Conservation (phyloP, 768 basidiomycete genomes). For the Lepiota venenata region DNA sequence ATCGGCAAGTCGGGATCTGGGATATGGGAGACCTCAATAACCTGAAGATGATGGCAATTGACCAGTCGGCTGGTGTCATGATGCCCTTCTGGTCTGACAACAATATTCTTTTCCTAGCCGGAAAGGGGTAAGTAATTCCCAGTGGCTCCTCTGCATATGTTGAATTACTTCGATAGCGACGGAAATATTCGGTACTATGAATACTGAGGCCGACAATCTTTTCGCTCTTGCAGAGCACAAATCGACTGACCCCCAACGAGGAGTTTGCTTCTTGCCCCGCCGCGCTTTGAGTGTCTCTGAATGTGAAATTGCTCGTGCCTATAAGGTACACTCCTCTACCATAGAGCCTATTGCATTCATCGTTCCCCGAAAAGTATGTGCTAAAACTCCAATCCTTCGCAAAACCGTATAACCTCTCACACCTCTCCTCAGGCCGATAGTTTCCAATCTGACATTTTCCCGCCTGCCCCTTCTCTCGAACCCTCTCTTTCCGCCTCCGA, state of each 20-base stretch:
- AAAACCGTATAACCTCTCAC: not conserved
- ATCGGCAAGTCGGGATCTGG: slow-evolving; percentile 89
- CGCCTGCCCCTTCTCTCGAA: slow-evolving; percentile 82
- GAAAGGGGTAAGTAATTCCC: slow-evolving; percentile 68
- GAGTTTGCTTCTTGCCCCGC: slow-evolving; percentile 95
- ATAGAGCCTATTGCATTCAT: slow-evolving; percentile 95
- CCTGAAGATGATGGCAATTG: slow-evolving; percentile 75
- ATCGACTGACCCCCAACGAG: slow-evolving; percentile 89
- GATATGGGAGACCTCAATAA: slow-evolving; percentile 75
- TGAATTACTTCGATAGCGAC: slow-evolving; percentile 49
- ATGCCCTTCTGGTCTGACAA: slow-evolving; percentile 99
- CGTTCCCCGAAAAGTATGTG: slow-evolving; percentile 83
- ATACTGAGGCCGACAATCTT: slow-evolving; percentile 83
- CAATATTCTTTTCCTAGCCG: slow-evolving; percentile 88
- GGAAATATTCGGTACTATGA: slow-evolving; percentile 99
- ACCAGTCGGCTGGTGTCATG: slow-evolving; percentile 88
- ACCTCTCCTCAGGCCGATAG: slow-evolving; percentile 63
- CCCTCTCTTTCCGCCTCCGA: slow-evolving; percentile 79
- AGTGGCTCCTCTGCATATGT: not conserved
- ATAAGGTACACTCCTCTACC: slow-evolving; percentile 71
- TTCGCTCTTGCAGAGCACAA: slow-evolving; percentile 80
- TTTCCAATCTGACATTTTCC: slow-evolving; percentile 98
- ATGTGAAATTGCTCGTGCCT: slow-evolving; percentile 93
- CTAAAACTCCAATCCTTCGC: not conserved
- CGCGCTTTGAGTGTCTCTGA: slow-evolving; percentile 85